Evolutionary conservation across 148 eudicot genomes (phyloP).

Genomic region (Amaranthus hypochondriacus): DNA sequence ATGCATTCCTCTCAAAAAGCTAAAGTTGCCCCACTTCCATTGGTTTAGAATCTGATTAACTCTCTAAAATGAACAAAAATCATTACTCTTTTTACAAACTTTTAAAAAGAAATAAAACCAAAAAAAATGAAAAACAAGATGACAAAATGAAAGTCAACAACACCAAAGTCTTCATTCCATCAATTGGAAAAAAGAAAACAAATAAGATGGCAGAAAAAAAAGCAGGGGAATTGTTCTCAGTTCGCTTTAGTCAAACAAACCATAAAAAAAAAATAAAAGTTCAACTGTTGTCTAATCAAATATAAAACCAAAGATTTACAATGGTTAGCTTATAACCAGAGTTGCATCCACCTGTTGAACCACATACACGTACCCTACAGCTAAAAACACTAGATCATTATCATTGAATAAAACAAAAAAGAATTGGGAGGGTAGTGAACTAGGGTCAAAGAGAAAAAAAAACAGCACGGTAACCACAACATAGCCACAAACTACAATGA

Average conservation of each 20-base stretch:
- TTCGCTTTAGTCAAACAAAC: neutral
- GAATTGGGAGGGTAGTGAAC: neutral
- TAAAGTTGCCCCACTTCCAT: constrained; percentile 50
- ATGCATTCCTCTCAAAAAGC: constrained; percentile 63
- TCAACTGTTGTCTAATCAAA: neutral
- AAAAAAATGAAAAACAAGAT: neutral
- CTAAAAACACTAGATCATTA: neutral
- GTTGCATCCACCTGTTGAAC: neutral
- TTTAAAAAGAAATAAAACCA: neutral
- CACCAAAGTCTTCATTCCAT: no score
- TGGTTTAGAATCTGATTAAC: constrained; percentile 18
- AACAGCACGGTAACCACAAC: neutral
- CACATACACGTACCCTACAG: neutral
- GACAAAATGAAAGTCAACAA: neutral
- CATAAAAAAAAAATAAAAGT: neutral
- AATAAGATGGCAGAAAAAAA: neutral
- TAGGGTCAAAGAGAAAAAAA: neutral
- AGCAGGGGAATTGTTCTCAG: neutral
- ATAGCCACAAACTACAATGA: no score
- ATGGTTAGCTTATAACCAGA: neutral
- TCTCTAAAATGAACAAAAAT: constrained; percentile 19
- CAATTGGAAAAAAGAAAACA: neutral
- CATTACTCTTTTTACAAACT: constrained; percentile 4
- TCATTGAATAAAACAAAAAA: neutral
- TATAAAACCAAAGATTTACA: neutral